Base-by-base conservation (phyloP, 441 rosid genomes). In the Jatropha podagrica region DNA sequence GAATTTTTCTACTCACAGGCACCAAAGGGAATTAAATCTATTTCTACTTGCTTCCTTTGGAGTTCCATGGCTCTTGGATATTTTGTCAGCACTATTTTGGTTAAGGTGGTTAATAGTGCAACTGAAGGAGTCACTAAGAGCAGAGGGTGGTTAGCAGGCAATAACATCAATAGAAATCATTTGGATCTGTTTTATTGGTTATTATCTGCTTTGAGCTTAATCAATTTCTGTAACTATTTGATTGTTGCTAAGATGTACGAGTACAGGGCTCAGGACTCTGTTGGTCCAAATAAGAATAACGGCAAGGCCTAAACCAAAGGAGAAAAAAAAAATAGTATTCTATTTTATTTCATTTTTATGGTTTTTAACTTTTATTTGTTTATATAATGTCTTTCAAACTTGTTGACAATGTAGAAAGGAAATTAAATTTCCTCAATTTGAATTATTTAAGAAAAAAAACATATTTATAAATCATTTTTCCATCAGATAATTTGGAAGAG, bases 1-100 rank as follows among this genome's bases (percentile, higher is more conserved):
- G 89, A 90, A 71, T 87, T 88, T 54, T 90, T 90, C 83, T 87
- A 88, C 64, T 85, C 92, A 1, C 88, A 90, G 74, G 89, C 94
- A 10, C 94, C 89, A 1, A 80, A 78, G 69, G 85, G 67, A 23
- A 77, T 88, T 2, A 90, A 90, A 60, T 85, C 92, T 0, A 64
- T 85, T 17, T 86, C 92, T 0, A 87, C 89, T 48, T 88, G 92
- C 85, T 88, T 90, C 64, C 80, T 86, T 18, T 87, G 94, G 90
- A 75, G 76, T 63, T 88, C 94, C 69, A 90, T 85, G 92, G 90
- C 92, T 15, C 73, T 88, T 27, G 94, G 91, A 8, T 86, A 83
- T 60, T 83, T 72, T 76, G 54, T 82, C n/a, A 87, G 94, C 67
- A 78, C 86, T 65, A 78, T 87, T 15, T 8, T 88, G 75, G 85